Base-by-base conservation (phyloP, 192 early-diverging fungal genomes). In the Backusella australiensis region DNA sequence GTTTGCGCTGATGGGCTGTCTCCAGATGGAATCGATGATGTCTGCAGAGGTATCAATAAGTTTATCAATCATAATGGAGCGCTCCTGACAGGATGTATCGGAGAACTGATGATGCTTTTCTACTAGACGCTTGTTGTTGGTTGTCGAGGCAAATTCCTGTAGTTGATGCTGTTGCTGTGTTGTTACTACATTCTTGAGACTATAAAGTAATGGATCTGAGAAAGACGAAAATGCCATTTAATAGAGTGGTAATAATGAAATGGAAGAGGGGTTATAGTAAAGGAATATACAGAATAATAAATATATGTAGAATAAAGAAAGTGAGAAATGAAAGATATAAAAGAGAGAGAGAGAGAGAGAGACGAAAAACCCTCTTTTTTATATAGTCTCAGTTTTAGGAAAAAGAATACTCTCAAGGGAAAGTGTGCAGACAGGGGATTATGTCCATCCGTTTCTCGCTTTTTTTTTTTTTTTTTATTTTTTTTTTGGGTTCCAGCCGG, bases 11-110 rank as follows among this genome's bases (percentile, higher is more conserved):
- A 38, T 41, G 6, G 46, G 21, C 23, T 63, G 56, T 29, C 3
- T 29, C 75, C 75, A 77, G 14, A 80, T 80, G 36, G 69, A 69
- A 3, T 77, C 79, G 26, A 80, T 73, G 21, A 80, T 78, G 35
- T 78, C 76, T 34, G 71, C 71, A 19, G 76, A 56, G n/a, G 71
- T 35, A 63, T 73, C 76, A 41, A 78, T 69, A 35, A 78, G 41
- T 4, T 66, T 78, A 17, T 78, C 71, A 41, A 76, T 76, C 75
- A 76, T 76, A 14, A 46, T 34, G 14, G 67, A 39, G 12, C 56
- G 63, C 35, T 76, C 75, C 17, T 76, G 63, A 49, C 38, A 34
- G 46, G 41, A 52, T 9, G 66, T 65, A 23, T 41, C 66, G n/a
- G 63, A 68, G 29, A 69, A 75, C 34, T 75, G 67, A 36, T 68